Percentiles rank a stretch among this genome's conserved stretches.
Conservation (phyloP, 352 stramenopile genomes). For the Pythium scleroteichum region DNA sequence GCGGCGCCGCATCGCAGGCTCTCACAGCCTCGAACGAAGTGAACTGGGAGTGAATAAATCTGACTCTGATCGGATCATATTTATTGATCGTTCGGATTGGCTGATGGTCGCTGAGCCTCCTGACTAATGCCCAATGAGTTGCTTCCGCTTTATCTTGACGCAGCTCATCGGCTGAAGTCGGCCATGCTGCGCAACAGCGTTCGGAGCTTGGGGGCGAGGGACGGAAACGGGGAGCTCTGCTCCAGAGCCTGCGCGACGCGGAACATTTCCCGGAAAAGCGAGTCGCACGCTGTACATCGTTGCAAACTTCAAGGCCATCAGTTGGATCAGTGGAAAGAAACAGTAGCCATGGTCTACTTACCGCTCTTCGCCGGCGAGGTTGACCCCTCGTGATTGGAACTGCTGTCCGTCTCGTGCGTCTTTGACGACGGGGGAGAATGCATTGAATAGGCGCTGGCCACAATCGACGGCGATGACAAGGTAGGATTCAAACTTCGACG, state of each 20-base stretch:
- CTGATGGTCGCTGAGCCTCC: background rate
- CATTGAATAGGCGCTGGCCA: constrained; percentile 65
- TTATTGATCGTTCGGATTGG: background rate
- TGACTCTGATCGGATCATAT: constrained; percentile 12
- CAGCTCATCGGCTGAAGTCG: constrained; percentile 40
- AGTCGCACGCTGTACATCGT: constrained; percentile 62
- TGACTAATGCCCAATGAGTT: background rate
- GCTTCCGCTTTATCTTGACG: background rate
- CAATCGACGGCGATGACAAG: constrained; percentile 55
- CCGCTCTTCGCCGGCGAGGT: constrained; percentile 76
- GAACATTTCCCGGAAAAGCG: constrained; percentile 71
- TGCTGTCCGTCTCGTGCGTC: constrained; percentile 51
- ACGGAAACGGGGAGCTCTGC: constrained; percentile 32
- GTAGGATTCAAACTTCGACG: constrained; percentile 74
- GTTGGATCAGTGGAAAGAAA: background rate
- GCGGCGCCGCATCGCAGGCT: constrained; percentile 22
- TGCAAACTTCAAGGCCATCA: constrained; percentile 33
- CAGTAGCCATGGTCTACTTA: constrained; percentile 23
- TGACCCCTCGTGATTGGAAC: constrained; percentile 56
- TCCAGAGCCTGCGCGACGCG: constrained; percentile 41
- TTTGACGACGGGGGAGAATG: constrained; percentile 76
- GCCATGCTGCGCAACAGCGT: constrained; percentile 41
- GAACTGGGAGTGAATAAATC: background rate
- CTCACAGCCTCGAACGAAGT: background rate
- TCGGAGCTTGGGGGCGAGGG: constrained; percentile 50